A percentile compares a stretch with the other conserved stretches of the same genome.
Evolutionary conservation across 768 basidiomycete genomes (phyloP).

Genomic region (Clitopilus passeckerianus): DNA sequence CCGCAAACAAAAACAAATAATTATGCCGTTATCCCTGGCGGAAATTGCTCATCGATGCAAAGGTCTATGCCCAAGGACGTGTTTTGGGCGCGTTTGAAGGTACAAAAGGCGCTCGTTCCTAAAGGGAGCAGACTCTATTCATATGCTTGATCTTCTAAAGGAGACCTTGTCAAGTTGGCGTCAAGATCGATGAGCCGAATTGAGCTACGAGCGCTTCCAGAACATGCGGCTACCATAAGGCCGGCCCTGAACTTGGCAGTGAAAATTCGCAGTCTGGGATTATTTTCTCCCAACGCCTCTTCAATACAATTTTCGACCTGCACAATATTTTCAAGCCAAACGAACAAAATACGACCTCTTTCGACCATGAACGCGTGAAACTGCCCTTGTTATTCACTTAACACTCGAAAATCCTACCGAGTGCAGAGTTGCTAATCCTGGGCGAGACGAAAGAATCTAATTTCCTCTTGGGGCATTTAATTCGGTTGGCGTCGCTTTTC

Average conservation of each 20-base stretch:
- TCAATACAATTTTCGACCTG: too few relatives aligned
- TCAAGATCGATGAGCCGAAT: not conserved
- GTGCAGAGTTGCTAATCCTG: constrained; percentile 45
- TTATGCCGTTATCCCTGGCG: not conserved
- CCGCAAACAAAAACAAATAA: not conserved
- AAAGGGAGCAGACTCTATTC: not conserved
- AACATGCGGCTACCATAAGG: not conserved
- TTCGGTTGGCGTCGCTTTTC: constrained; percentile 42
- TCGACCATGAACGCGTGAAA: not conserved
- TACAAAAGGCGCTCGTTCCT: not conserved
- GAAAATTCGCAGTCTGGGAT: not conserved
- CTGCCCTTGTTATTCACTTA: constrained; percentile 39
- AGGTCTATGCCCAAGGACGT: not conserved
- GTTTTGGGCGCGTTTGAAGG: not conserved
- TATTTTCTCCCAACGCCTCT: not conserved
- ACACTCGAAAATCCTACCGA: constrained; percentile 36
- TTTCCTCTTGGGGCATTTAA: constrained; percentile 36
- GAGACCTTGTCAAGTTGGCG: not conserved
- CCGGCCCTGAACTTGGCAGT: not conserved
- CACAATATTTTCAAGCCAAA: too few relatives aligned
- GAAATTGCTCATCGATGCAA: not conserved
- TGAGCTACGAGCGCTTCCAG: not conserved
- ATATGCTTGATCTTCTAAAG: not conserved
- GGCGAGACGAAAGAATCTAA: constrained; percentile 36
- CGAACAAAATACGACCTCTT: not conserved